Evolutionary conservation across 2,329 filamentous ascomycete genomes (phyloP).

Genomic region (Dactylonectria macrodidyma): DNA sequence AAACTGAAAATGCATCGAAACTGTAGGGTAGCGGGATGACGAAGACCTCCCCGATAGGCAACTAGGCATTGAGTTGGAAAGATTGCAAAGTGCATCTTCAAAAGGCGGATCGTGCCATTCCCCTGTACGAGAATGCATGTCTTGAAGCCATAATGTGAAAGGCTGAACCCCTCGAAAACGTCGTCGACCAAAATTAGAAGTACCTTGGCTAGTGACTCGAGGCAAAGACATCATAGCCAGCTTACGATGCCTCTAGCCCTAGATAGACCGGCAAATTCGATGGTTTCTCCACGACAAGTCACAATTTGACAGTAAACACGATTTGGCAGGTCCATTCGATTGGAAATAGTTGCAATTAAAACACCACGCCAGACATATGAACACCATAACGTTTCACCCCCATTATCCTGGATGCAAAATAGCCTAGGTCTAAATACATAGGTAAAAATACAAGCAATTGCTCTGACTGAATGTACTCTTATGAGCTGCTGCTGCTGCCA

Average conservation of each 20-base stretch:
- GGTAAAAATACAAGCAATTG: constrained; percentile 27
- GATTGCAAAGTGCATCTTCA: background rate
- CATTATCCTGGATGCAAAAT: constrained; percentile 22
- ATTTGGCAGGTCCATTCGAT: no score
- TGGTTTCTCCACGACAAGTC: no score
- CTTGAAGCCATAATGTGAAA: no score
- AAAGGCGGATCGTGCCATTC: background rate
- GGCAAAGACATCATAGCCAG: no score
- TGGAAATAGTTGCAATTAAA: constrained; percentile 6
- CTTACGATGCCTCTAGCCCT: no score
- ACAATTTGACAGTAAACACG: background rate
- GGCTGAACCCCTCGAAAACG: background rate
- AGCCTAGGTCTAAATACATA: constrained; percentile 24
- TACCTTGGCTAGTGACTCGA: no score
- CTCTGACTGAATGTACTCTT: constrained; percentile 8
- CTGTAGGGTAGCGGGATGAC: background rate
- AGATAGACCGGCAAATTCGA: no score
- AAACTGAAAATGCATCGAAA: background rate
- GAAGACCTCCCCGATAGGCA: background rate
- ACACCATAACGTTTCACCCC: constrained; percentile 13
- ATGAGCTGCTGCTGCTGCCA: constrained; percentile 37
- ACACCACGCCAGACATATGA: constrained; percentile 12
- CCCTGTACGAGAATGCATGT: no score
- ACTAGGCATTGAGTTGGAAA: no score
- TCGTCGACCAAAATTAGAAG: no score